Evolutionary conservation across 495 filamentous ascomycete genomes (phyloP), one percentile per base, ranked within the genome.

Genomic region (Penicillium cataractarum): DNA sequence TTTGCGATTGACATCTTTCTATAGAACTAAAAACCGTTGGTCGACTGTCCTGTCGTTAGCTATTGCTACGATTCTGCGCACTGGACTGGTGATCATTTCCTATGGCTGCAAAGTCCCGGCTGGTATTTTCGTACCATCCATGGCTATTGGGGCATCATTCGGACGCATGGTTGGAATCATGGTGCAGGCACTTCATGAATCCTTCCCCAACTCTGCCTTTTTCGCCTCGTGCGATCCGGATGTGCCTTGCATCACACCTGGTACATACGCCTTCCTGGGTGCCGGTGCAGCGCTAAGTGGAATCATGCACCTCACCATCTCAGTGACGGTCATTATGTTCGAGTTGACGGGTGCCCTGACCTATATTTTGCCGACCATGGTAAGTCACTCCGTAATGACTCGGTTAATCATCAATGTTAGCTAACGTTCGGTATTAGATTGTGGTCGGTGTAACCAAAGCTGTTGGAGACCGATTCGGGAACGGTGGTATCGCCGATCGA

Each of bases 101-200:
- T 99, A 97, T 65, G 95, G 95, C 6, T 98, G 94, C 81, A 99
- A 98, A 74, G 95, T 98, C 8, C 95, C 95, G 0, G 95, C 96
- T 5, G 95, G 95, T 52, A 97, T 97, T 52, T 97, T 97, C 70
- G 93, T 97, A 17, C 95, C 95, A 7, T 97, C 93, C 5, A 99
- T 99, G 95, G 95, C 95, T 22, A 87, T 99, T 58, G 95, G 95
- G 0, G 95, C 95, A 10, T 92, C 91, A 0, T 98, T 99, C 74
- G 95, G 95, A 4, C 82, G 95, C 27, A 93, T 95, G 65, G 82
- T 98, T n/a, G 94, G 94, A 12, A 97, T 97, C 48, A 81, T 98
- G 53, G 95, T 98, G 35, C 91, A 97, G 72, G 89, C 91, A 21
- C 80, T 98, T 22, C 87, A 97, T 63, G 90, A 97, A 69, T 85